These are phyloP conservation scores for Xylaria grammica DNA, from an alignment of 495 filamentous ascomycete species.

Conservation along the genomic window DNA sequence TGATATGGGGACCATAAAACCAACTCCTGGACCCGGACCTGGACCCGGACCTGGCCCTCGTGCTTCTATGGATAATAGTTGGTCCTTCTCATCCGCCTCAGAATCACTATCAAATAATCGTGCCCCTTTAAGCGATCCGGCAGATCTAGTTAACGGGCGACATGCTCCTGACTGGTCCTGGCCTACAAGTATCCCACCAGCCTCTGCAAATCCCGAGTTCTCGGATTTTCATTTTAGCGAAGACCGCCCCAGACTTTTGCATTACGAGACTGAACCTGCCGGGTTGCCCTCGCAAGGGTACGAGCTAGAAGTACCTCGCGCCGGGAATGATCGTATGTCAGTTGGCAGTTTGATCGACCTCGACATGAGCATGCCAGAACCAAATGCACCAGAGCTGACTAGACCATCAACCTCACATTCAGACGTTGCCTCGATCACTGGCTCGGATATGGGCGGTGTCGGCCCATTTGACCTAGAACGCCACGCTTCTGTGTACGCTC, in stretches of 20 bases:
- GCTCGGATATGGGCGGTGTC: conserved; percentile 51
- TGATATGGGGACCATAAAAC: conserved; percentile 65
- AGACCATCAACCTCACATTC: conserved; percentile 61
- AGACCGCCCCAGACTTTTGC: conserved; percentile 51
- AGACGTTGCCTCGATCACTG: conserved; percentile 51
- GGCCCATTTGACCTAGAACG: conserved; percentile 62
- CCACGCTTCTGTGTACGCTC: conserved; percentile 56
- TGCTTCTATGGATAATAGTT: conserved; percentile 49
- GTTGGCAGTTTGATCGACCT: conserved; percentile 57
- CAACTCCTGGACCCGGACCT: conserved; percentile 41
- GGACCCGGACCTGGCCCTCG: conserved; percentile 34
- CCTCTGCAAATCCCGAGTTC: conserved; percentile 56
- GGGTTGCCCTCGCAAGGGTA: conserved; percentile 50
- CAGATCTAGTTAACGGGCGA: conserved; percentile 50
- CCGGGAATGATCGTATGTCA: conserved; percentile 45
- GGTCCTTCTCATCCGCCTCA: conserved; percentile 39
- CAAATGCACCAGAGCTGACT: conserved; percentile 40
- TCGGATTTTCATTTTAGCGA: conserved; percentile 54
- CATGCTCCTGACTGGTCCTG: conserved; percentile 68
- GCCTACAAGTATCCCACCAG: conserved; percentile 55
- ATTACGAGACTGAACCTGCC: conserved; percentile 56
- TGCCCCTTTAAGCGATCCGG: conserved; percentile 56
- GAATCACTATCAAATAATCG: conserved; percentile 52
- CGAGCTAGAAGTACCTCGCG: conserved; percentile 26
- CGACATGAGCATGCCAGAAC: conserved; percentile 52